Evolutionary conservation across 1,284 basidiomycete genomes (phyloP).

Genomic region (Boletus mariae): DNA sequence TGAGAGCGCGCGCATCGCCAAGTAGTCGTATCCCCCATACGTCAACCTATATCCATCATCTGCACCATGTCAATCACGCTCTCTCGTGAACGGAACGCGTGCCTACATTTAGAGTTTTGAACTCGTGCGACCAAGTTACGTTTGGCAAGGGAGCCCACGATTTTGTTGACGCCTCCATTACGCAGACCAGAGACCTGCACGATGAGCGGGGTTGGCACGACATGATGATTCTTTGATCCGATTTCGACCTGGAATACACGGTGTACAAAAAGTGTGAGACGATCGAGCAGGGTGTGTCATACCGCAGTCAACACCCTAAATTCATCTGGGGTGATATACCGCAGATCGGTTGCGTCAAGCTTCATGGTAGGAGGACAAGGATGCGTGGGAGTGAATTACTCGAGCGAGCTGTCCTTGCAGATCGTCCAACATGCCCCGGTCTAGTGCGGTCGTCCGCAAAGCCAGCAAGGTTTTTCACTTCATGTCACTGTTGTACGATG

Average conservation of each 20-base stretch:
- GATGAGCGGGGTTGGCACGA: conserved; percentile 87
- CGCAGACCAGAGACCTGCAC: conserved; percentile 89
- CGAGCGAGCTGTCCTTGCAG: not conserved
- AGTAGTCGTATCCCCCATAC: conserved; percentile 96
- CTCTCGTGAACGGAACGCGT: conserved; percentile 1
- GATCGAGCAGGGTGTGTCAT: conserved; percentile 22
- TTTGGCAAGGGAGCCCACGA: conserved; percentile 87
- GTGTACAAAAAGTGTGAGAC: conserved; percentile 1
- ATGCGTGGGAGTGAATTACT: conserved; percentile 7
- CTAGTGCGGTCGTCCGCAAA: conserved; percentile 8
- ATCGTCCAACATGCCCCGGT: conserved; percentile 12
- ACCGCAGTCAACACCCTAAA: conserved; percentile 94
- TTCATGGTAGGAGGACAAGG: conserved; percentile 57
- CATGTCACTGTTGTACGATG: not conserved
- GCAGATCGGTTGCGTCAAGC: conserved; percentile 90
- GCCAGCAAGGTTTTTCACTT: conserved; percentile 27
- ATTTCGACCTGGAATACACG: conserved; percentile 74
- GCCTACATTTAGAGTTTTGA: conserved; percentile 86
- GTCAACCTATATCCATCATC: conserved; percentile 97
- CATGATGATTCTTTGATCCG: conserved; percentile 97
- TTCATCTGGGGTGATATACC: conserved; percentile 91
- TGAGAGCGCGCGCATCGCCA: conserved; percentile 90
- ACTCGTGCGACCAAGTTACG: conserved; percentile 87
- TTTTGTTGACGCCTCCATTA: conserved; percentile 91
- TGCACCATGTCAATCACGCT: conserved; percentile 32